phyloP scores from a whole-genome alignment of 805 yeast species.

The Pichia kluyveri region DNA sequence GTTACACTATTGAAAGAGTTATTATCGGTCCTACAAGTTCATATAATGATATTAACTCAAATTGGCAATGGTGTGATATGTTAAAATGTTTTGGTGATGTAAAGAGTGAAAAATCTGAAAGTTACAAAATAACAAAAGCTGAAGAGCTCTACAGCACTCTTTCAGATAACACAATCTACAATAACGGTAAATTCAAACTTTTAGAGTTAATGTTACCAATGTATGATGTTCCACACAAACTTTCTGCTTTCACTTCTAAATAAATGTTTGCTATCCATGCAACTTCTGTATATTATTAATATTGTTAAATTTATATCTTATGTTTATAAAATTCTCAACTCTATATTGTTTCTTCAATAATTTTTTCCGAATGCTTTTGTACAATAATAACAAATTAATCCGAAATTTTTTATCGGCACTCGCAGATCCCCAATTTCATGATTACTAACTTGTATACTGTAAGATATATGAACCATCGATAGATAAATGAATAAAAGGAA shows the following conservation, averaged over 20 bases:
- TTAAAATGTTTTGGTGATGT: conserved; percentile 60
- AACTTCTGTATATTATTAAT: too few relatives aligned
- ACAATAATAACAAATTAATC: too few relatives aligned
- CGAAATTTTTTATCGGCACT: too few relatives aligned
- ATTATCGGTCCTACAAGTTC: conserved; percentile 41
- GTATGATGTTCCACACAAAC: conserved; percentile 46
- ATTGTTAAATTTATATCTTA: too few relatives aligned
- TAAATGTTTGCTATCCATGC: background rate
- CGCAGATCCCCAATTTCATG: too few relatives aligned
- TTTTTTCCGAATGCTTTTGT: too few relatives aligned
- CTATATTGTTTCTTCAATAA: too few relatives aligned
- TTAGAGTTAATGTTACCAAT: conserved; percentile 52
- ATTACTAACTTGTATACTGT: too few relatives aligned
- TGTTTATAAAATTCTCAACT: too few relatives aligned
- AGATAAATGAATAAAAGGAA: too few relatives aligned
- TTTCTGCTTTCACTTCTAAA: background rate
- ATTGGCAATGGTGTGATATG: conserved; percentile 63
- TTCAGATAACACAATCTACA: conserved; percentile 23
- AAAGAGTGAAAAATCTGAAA: conserved; percentile 22
- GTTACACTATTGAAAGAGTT: conserved; percentile 43
- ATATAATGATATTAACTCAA: conserved; percentile 39
- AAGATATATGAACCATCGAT: too few relatives aligned
- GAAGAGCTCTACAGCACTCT: conserved; percentile 30
- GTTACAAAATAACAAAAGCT: conserved; percentile 28
- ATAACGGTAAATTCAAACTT: conserved; percentile 34